These are phyloP conservation scores for Mycena galericulata DNA, from an alignment of 768 basidiomycete genomes.

Conservation along the genomic window DNA sequence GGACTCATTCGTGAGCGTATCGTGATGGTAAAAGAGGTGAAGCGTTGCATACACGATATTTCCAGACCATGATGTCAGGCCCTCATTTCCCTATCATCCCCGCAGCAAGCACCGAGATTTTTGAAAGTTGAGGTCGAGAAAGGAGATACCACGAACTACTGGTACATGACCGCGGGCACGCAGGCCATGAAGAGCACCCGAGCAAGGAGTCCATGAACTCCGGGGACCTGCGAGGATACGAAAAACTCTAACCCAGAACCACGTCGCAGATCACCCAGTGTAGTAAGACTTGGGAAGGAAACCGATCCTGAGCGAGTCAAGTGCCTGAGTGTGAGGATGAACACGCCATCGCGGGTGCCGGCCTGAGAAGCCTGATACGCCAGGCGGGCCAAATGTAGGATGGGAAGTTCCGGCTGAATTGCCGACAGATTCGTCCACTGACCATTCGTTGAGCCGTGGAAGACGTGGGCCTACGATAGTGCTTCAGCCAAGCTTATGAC, in stretches of 20 bases:
- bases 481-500: conserved; percentile 81
- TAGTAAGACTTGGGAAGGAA: conserved; percentile 35
- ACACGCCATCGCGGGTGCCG: conserved; percentile 74
- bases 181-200: too few species aligned
- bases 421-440: conserved; percentile 34
- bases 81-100: too few species aligned
- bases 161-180: too few species aligned
- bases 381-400: conserved; percentile 50
- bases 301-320: conserved; percentile 47
- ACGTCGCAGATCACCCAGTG: conserved; percentile 56
- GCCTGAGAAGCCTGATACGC: conserved; percentile 72
- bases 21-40: too few species aligned
- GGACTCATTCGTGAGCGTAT: too few species aligned
- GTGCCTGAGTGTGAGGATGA: conserved; percentile 66
- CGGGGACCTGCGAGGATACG: background rate
- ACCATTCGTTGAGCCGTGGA: conserved; percentile 51
- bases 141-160: too few species aligned
- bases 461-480: conserved; percentile 73
- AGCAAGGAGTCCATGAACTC: too few species aligned
- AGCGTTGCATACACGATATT: too few species aligned
- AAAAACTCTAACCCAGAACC: conserved; percentile 40
- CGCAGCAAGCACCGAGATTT: too few species aligned
- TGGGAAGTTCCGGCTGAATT: conserved; percentile 50
- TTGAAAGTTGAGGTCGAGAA: too few species aligned
- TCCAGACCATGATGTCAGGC: too few species aligned